These are phyloP conservation scores for Aspergillus funiculosus DNA, from an alignment of 495 filamentous ascomycete genomes.

Conservation along the genomic window DNA sequence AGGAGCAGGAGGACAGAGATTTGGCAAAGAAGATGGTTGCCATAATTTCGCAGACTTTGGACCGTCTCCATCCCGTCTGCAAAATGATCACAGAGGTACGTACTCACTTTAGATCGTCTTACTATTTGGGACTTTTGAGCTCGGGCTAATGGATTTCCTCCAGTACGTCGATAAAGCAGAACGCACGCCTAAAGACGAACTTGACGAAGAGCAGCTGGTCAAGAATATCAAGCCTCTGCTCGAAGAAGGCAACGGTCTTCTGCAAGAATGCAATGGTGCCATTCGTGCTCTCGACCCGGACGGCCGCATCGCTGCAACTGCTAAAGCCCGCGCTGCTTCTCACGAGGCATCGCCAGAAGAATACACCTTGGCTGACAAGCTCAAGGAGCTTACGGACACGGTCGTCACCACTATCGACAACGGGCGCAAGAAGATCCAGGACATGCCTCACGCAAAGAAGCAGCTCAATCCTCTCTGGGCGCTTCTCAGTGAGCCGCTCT, in stretches of 20 bases:
- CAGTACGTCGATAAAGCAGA: constrained; percentile 77
- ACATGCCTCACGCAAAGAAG: constrained; percentile 93
- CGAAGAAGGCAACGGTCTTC: constrained; percentile 74
- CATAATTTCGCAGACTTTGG: constrained; percentile 73
- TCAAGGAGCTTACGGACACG: constrained; percentile 66
- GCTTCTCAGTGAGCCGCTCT: constrained; percentile 73
- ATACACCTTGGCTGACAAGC: constrained; percentile 71
- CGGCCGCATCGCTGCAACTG: constrained; percentile 75
- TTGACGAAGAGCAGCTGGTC: constrained; percentile 87
- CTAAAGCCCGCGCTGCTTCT: constrained; percentile 75
- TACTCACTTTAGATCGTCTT: no score
- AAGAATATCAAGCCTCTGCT: constrained; percentile 78
- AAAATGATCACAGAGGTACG: constrained; percentile 79
- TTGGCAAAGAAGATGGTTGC: constrained; percentile 70
- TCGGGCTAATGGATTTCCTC: neutral
- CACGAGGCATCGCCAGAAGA: constrained; percentile 83
- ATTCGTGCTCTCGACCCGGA: constrained; percentile 90
- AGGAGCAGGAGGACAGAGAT: constrained; percentile 62
- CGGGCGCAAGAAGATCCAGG: constrained; percentile 76
- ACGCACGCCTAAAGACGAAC: constrained; percentile 77
- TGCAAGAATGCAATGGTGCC: constrained; percentile 81
- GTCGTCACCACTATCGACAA: constrained; percentile 75
- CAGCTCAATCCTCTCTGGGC: constrained; percentile 84
- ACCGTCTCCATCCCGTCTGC: constrained; percentile 77
- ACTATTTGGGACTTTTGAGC: no score